phyloP scores from a whole-genome alignment of 192 early-diverging fungal species.

The Coemansia sp. region DNA sequence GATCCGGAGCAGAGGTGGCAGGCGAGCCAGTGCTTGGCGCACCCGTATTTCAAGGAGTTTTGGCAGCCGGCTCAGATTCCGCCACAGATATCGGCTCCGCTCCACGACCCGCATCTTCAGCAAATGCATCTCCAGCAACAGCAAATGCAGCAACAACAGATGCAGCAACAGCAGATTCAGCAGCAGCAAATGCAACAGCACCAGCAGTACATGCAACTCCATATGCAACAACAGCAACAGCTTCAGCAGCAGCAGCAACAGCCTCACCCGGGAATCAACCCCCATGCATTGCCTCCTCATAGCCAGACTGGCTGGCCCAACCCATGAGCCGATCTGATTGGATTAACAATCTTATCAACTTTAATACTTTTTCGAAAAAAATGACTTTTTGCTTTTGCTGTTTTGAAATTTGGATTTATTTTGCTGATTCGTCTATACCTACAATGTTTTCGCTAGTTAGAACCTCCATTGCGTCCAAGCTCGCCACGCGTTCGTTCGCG shows the following conservation, averaged over 20 bases:
- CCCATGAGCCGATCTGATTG: constrained; percentile 7
- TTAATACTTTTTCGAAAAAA: background rate
- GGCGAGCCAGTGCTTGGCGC: constrained; percentile 31
- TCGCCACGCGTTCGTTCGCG: constrained; percentile 23
- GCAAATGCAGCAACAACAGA: constrained; percentile 18
- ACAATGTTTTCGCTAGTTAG: constrained; percentile 29
- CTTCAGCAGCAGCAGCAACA: constrained; percentile 29
- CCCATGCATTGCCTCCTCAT: constrained; percentile 16
- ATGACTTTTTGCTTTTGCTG: background rate
- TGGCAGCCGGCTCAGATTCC: constrained; percentile 44
- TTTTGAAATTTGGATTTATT: background rate
- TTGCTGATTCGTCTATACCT: background rate
- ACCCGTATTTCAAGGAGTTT: constrained; percentile 49
- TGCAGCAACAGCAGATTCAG: constrained; percentile 36
- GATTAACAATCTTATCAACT: background rate
- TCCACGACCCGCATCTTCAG: constrained; percentile 34
- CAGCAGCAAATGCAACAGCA: constrained; percentile 17
- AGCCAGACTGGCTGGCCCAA: constrained; percentile 17
- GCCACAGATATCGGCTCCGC: constrained; percentile 14
- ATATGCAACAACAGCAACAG: constrained; percentile 23
- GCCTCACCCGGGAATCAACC: constrained; percentile 24
- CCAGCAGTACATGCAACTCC: constrained; percentile 13
- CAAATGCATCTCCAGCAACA: constrained; percentile 30
- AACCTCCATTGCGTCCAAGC: constrained; percentile 1
- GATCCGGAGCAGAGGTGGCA: constrained; percentile 59